Evolutionary conservation across 192 early-diverging fungal species (phyloP).

Genomic region (Coemansia furcata): DNA sequence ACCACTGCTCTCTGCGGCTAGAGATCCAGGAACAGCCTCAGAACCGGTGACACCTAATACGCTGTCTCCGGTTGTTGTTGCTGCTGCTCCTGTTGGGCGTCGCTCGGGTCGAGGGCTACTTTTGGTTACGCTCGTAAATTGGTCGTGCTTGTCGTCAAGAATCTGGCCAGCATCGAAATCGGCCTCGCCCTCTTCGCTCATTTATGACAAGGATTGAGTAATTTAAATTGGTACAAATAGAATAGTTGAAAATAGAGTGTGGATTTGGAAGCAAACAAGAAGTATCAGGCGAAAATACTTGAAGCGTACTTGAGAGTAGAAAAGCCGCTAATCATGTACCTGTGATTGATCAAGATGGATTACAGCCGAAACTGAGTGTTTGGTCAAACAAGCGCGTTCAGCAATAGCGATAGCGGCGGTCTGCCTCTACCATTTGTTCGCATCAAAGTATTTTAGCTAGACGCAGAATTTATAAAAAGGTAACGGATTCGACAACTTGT

Average conservation of each 20-base stretch:
- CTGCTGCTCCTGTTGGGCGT: not conserved
- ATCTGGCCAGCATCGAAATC: constrained; percentile 40
- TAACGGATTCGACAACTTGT: constrained; percentile 4
- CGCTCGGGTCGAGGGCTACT: not conserved
- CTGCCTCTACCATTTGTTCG: constrained; percentile 1
- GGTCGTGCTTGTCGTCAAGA: constrained; percentile 1
- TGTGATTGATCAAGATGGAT: not conserved
- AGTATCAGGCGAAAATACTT: not conserved
- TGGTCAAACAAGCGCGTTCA: not conserved
- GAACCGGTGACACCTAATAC: not conserved
- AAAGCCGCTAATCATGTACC: not conserved
- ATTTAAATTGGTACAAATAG: not conserved
- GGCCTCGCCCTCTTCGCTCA: constrained; percentile 53
- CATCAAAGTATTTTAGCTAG: constrained; percentile 1
- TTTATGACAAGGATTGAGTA: constrained; percentile 3
- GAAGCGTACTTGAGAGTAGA: not conserved
- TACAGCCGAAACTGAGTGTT: not conserved
- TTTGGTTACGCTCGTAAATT: not conserved
- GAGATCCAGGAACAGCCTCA: not conserved
- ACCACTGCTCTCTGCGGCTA: not conserved
- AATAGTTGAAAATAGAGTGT: not conserved
- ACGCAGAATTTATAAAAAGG: constrained; percentile 2
- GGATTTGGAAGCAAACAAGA: not conserved
- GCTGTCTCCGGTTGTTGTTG: not conserved
- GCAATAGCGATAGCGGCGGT: not conserved